A percentile compares a stretch with the other conserved stretches of the same genome.
phyloP scores from a whole-genome alignment of 305 asterid species.

The Fraxinus velutina region DNA sequence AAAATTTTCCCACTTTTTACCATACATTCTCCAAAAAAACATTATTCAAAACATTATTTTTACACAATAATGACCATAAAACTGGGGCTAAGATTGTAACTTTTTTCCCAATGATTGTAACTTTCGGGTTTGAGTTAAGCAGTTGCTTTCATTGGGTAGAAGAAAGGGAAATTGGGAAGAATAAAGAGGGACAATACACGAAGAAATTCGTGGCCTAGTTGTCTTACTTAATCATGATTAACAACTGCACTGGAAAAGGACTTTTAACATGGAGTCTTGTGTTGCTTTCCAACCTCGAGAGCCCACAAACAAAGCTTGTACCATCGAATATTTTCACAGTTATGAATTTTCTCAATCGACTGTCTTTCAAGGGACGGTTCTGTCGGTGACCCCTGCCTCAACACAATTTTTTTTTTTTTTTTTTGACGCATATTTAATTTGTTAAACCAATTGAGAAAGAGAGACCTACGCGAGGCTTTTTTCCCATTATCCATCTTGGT shows the following conservation, averaged over 20 bases:
- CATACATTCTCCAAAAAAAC: no score
- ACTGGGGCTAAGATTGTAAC: background rate
- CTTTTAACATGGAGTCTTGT: background rate
- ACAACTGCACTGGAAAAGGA: background rate
- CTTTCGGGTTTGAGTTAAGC: background rate
- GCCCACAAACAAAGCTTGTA: background rate
- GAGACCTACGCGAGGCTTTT: background rate
- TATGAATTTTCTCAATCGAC: background rate
- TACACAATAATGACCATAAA: no score
- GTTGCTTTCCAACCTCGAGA: background rate
- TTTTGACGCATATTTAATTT: background rate
- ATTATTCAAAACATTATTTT: no score
- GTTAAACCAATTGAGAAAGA: background rate
- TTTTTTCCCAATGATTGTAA: background rate
- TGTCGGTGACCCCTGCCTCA: background rate
- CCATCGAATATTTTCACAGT: background rate
- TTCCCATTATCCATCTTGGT: background rate
- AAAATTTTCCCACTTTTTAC: no score
- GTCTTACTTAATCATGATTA: background rate
- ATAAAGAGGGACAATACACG: background rate
- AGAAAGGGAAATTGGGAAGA: background rate
- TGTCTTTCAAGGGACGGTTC: background rate
- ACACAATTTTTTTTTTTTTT: background rate
- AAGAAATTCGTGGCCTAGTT: background rate
- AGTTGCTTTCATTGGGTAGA: constrained; percentile 8